Evolutionary conservation across 2,329 filamentous ascomycete species (phyloP), one percentile per base, ranked within the genome.

Genomic region (Fusarium austroafricanum): DNA sequence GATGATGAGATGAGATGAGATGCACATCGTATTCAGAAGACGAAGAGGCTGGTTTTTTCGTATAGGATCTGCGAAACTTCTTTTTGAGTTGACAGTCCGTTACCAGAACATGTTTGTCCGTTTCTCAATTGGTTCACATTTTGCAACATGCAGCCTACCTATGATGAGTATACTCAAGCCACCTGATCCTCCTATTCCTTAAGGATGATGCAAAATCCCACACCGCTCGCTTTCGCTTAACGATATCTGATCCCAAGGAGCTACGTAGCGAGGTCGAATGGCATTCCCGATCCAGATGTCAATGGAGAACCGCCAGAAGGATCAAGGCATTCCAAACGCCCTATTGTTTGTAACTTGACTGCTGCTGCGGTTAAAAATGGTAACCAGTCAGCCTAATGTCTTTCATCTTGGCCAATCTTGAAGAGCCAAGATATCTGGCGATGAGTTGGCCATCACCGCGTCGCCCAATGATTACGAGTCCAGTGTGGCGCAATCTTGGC

Each of bases 401-500:
- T 17, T 17, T n/a, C 9, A 10, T 12, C 7, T n/a, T 20, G n/a
- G 17, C 38, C 2, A 12, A 26, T 14, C 12, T 2, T 3, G 10
- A 15, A 31, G 10, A 12, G 21, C 15, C 20, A 28, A 55, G 44
- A 23, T 3, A 9, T 12, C 3, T 20, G 8, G 26, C 1, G 2
- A 18, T 20, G 14, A 23, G 33, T 9, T 31, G 33, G 18, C 10
- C 3, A 39, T 20, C 35, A 18, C 21, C 26, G n/a, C 43, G 6
- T n/a, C 21, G 15, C 15, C 4, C 20, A 39, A 23, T 29, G 53
- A 46, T 65, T 53, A 64, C 61, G 53, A 65, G 23, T 42, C 17
- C 6, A 26, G 15, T 35, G 61, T 60, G 61, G 61, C 61, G 61
- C 53, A 64, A 43, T 10, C 37, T 65, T 65, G 61, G 60, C 61